Conservation (phyloP, 2,329 filamentous ascomycete species). For the Zymoseptoria passerinii region DNA sequence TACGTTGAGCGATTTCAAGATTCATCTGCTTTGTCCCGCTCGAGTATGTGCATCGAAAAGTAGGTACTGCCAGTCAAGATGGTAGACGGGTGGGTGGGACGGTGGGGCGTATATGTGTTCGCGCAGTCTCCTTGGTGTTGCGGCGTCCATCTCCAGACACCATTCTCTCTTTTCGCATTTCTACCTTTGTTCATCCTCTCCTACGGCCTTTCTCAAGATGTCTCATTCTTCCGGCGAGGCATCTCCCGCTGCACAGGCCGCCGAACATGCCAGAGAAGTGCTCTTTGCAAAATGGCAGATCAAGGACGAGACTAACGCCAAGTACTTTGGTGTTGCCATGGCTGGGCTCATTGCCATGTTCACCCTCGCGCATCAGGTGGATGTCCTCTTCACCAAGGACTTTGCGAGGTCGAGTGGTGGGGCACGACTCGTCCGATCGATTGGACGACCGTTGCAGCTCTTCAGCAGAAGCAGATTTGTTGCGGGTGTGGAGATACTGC, state of each 20-base stretch:
- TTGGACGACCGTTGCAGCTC: neutral
- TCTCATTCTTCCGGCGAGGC: slow-evolving; percentile 4
- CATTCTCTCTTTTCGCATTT: neutral
- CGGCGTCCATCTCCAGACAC: neutral
- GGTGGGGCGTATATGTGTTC: neutral
- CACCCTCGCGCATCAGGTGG: slow-evolving; percentile 10
- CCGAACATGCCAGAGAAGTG: slow-evolving; percentile 4
- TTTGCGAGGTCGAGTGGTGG: slow-evolving; percentile 2
- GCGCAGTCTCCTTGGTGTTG: neutral
- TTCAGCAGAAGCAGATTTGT: slow-evolving; percentile 1
- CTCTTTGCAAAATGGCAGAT: slow-evolving; percentile 13
- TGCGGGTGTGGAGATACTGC: slow-evolving; percentile 3
- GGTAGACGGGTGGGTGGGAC: neutral
- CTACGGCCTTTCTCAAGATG: slow-evolving; percentile 2
- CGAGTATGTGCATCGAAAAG: neutral
- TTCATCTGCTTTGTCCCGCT: neutral
- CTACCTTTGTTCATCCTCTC: neutral
- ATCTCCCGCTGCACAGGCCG: slow-evolving; percentile 1
- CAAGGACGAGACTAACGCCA: slow-evolving; percentile 12
- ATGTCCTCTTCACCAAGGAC: slow-evolving; percentile 1
- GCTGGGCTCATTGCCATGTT: slow-evolving; percentile 10
- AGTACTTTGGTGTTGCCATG: slow-evolving; percentile 13
- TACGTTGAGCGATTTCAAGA: neutral
- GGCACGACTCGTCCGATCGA: neutral
- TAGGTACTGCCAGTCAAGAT: neutral